A percentile compares a stretch with the other conserved stretches of the same genome.
phyloP scores from a whole-genome alignment of 2,329 filamentous ascomycete genomes.

The Cladosporium halotolerans region DNA sequence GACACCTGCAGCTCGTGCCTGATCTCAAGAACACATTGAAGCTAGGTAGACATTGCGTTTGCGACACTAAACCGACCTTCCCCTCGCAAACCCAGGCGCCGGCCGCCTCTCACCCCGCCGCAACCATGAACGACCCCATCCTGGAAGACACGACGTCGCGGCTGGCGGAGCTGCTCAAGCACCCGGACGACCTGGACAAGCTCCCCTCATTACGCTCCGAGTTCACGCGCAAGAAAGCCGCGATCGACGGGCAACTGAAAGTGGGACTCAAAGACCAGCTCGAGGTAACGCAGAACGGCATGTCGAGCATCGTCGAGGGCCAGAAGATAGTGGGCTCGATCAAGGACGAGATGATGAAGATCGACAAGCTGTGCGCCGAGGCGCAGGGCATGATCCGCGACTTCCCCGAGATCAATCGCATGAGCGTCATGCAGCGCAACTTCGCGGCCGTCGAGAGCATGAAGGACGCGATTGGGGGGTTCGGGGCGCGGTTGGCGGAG shows the following conservation, averaged over 20 bases:
- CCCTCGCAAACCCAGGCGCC: not conserved
- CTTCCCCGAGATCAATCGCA: slow-evolving; percentile 85
- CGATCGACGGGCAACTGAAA: slow-evolving; percentile 84
- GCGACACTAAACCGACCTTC: not conserved
- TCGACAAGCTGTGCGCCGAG: slow-evolving; percentile 94
- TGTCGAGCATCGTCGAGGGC: slow-evolving; percentile 80
- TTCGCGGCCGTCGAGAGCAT: slow-evolving; percentile 92
- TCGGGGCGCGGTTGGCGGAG: slow-evolving; percentile 67
- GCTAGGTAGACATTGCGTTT: not conserved
- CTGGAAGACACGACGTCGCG: slow-evolving; percentile 44
- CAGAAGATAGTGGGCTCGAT: slow-evolving; percentile 88
- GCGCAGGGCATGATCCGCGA: slow-evolving; percentile 96
- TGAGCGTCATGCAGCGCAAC: slow-evolving; percentile 92
- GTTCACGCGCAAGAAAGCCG: slow-evolving; percentile 87
- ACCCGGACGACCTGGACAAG: slow-evolving; percentile 96
- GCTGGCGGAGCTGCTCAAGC: slow-evolving; percentile 86
- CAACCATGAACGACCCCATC: slow-evolving; percentile 26
- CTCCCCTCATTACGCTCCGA: slow-evolving; percentile 83
- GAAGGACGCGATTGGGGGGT: slow-evolving; percentile 82
- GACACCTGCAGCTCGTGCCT: not conserved
- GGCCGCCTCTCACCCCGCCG: slow-evolving; percentile 1
- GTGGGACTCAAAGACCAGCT: slow-evolving; percentile 86
- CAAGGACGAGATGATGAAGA: slow-evolving; percentile 98
- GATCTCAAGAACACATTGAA: no score
- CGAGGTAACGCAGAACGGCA: slow-evolving; percentile 87